These are phyloP conservation scores for Paraphoma chrysanthemicola DNA, from an alignment of 2,329 filamentous ascomycete genomes.

Conservation along the genomic window DNA sequence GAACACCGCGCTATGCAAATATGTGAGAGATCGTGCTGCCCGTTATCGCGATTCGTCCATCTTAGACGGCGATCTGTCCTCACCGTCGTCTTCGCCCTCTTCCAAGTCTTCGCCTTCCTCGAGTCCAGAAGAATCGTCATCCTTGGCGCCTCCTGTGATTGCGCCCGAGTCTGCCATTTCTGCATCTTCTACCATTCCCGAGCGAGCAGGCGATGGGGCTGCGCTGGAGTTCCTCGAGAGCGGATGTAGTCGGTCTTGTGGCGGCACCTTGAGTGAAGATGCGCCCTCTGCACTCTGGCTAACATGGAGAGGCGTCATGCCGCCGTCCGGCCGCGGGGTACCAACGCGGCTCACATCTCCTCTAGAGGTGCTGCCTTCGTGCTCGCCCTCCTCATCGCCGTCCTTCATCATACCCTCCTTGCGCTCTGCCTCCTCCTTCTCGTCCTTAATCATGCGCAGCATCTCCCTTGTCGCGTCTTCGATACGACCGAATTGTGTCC, in stretches of 20 bases:
- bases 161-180: conserved; percentile 40
- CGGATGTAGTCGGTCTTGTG: conserved; percentile 40
- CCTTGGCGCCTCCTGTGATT: conserved; percentile 27
- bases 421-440: conserved; percentile 92
- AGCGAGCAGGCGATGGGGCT: conserved; percentile 34
- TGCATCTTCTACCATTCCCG: conserved; percentile 32
- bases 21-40: conserved; percentile 2
- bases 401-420: conserved; percentile 70
- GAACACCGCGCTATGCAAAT: conserved; percentile 46
- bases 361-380: conserved; percentile 46
- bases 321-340: conserved; percentile 54
- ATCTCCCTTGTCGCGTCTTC: conserved; percentile 91
- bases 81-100: conserved; percentile 39
- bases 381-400: conserved; percentile 50
- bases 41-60: conserved; percentile 41
- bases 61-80: conserved; percentile 23
- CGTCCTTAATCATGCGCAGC: conserved; percentile 84
- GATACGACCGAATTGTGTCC: conserved; percentile 86
- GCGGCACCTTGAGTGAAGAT: conserved; percentile 35
- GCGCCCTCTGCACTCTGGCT: conserved; percentile 40
- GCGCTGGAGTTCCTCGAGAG: conserved; percentile 36
- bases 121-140: conserved; percentile 41
- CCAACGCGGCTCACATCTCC: conserved; percentile 51
- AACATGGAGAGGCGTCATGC: conserved; percentile 49
- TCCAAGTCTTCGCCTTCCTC: conserved; percentile 42